Percentiles rank a stretch among this genome's conserved stretches.
Evolutionary conservation across 257 asterid species (phyloP).

Genomic region (Primulina eburnea): DNA sequence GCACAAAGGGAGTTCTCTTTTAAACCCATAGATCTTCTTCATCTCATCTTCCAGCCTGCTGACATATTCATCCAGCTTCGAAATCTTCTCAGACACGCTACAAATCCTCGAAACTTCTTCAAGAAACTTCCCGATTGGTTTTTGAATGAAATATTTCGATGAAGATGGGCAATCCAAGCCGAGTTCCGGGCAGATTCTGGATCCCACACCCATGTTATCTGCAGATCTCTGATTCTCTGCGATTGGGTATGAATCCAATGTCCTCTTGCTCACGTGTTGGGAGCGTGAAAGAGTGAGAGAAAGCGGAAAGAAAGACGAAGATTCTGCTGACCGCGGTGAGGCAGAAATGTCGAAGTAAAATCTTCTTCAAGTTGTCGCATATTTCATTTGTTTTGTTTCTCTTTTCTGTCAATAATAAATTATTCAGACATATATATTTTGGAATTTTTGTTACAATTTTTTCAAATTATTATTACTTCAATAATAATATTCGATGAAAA

Average conservation of each 20-base stretch:
- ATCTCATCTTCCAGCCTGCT: constrained; percentile 62
- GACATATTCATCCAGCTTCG: constrained; percentile 51
- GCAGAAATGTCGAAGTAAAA: constrained; percentile 6
- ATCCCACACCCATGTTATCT: constrained; percentile 39
- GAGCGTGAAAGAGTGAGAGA: constrained; percentile 20
- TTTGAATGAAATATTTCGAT: constrained; percentile 29
- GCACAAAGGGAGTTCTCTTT: constrained; percentile 75
- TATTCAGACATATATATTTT: too few species aligned
- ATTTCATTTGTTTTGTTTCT: constrained; percentile 13
- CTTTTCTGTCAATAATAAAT: too few species aligned
- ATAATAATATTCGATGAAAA: too few species aligned
- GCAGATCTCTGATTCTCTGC: constrained; percentile 34
- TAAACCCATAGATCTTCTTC: constrained; percentile 85
- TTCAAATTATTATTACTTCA: too few species aligned
- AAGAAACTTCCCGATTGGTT: constrained; percentile 41
- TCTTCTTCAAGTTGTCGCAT: constrained; percentile 59
- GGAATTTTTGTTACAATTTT: too few species aligned
- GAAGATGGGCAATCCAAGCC: constrained; percentile 42
- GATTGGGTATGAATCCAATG: neutral
- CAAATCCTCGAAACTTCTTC: constrained; percentile 39
- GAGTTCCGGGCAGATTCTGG: constrained; percentile 50
- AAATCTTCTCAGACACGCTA: constrained; percentile 41
- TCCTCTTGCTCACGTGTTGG: constrained; percentile 11
- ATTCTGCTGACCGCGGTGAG: constrained; percentile 64
- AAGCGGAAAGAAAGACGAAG: constrained; percentile 34